Base-by-base conservation (phyloP, 2,329 filamentous ascomycete genomes). In the Emydomyces testavorans region DNA sequence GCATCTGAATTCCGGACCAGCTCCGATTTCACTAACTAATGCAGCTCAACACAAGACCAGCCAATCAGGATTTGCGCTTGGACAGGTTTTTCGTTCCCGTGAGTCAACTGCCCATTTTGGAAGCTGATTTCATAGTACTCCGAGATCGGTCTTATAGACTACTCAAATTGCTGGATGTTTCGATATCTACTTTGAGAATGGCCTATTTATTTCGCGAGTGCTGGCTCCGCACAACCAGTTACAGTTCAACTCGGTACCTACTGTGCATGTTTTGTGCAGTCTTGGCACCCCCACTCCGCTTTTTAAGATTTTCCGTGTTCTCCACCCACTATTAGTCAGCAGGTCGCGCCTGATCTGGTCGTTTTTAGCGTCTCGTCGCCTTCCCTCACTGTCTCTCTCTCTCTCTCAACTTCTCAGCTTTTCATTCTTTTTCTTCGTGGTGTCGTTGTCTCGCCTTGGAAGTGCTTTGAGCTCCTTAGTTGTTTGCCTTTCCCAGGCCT, bases 1-100 rank as follows among this genome's bases (percentile, higher is more conserved):
- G 41, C 41, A 34, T 44, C 41, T 44, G 16, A 29, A 44, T 44
- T 13, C 40, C 18, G 40, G 11, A 5, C 31, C 20, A 6, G 40
- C 34, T 37, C 16, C 29, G 10, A n/a, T n/a, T 21, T 21, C 11
- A 18, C 23, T 20, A 24, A 21, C 7, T 18, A 8, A 3, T 35
- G 41, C 41, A 44, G 41, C 20, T 29, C 18, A n/a, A 18, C 23
- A 35, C n/a, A 10, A 6, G 41, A 44, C 41, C 26, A 29, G 13
- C 7, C 41, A 44, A 44, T 44, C 29, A 40, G 3, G 28, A 29
- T 13, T 24, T 3, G 38, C 23, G 24, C 38, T 40, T 28, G 38
- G 38, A 40, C 38, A 40, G 28, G 38, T 24, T 39, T 26, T 39
- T 24, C 6, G 6, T 28, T 24, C 11, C 8, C 28, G 18, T 10